phyloP scores from a whole-genome alignment of 225 moss, liverwort and hornwort genomes.

The Bryum argenteum region DNA sequence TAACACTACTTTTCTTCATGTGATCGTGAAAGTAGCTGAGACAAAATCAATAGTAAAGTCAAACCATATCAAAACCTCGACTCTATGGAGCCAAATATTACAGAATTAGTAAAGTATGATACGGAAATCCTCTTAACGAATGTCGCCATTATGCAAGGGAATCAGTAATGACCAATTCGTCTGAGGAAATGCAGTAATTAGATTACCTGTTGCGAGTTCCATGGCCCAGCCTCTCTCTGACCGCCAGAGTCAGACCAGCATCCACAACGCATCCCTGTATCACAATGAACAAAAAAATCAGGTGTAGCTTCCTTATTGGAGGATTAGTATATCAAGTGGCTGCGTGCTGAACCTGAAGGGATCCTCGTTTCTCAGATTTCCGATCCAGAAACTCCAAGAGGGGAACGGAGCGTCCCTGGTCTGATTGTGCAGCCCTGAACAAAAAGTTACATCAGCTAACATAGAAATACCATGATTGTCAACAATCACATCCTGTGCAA shows the following conservation, averaged over 20 bases:
- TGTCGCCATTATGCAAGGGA: too few species aligned
- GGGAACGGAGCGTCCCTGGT: constrained; percentile 32
- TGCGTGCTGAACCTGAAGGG: constrained; percentile 26
- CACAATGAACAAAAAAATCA: background rate
- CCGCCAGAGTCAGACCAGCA: constrained; percentile 47
- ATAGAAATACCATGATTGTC: background rate
- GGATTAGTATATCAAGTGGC: background rate
- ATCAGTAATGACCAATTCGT: too few species aligned
- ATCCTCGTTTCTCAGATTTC: constrained; percentile 45
- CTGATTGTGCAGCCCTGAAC: constrained; percentile 30
- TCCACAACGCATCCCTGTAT: constrained; percentile 41
- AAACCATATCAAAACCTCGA: background rate
- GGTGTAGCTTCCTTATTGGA: background rate
- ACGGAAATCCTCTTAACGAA: background rate
- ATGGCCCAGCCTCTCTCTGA: constrained; percentile 37
- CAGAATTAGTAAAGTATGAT: background rate
- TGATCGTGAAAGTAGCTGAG: background rate
- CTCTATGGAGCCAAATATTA: background rate
- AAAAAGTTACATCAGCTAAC: background rate
- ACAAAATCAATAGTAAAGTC: background rate
- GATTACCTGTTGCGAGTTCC: constrained; percentile 26
- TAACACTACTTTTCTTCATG: background rate
- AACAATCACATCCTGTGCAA: too few species aligned
- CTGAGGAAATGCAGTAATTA: background rate
- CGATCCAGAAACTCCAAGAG: constrained; percentile 54